These are phyloP conservation scores for Solanum chmielewskii DNA, from an alignment of 257 asterid genomes.

Conservation along the genomic window DNA sequence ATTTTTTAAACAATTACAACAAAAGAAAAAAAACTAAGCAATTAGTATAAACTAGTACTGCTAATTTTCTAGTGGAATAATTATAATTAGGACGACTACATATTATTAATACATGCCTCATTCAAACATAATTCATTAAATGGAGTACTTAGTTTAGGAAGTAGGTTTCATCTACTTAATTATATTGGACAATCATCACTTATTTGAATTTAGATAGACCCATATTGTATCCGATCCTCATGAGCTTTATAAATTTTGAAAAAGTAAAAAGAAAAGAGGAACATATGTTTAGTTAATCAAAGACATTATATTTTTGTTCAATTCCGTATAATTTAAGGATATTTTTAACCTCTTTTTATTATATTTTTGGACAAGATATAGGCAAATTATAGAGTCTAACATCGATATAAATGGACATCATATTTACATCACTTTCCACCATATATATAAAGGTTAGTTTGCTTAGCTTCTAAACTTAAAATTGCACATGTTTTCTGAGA, in stretches of 20 bases:
- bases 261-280: background rate
- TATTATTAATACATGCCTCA: background rate
- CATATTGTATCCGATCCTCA: background rate
- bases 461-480: background rate
- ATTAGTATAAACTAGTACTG: background rate
- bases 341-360: accelerated
- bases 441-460: background rate
- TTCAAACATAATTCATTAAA: background rate
- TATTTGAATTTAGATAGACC: background rate
- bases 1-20: background rate
- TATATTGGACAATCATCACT: background rate
- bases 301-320: background rate
- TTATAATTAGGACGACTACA: background rate
- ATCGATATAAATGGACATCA: background rate
- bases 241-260: background rate
- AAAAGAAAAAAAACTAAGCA: background rate
- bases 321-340: background rate
- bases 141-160: background rate
- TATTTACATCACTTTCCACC: background rate
- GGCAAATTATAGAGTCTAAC: background rate
- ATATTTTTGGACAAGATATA: background rate
- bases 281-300: background rate
- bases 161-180: background rate
- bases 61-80: background rate
- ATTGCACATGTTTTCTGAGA: background rate